Evolutionary conservation across 1,139 yeast species (phyloP), one percentile per base, ranked within the genome.

Genomic region (Yamadazyma membranifaciens): DNA sequence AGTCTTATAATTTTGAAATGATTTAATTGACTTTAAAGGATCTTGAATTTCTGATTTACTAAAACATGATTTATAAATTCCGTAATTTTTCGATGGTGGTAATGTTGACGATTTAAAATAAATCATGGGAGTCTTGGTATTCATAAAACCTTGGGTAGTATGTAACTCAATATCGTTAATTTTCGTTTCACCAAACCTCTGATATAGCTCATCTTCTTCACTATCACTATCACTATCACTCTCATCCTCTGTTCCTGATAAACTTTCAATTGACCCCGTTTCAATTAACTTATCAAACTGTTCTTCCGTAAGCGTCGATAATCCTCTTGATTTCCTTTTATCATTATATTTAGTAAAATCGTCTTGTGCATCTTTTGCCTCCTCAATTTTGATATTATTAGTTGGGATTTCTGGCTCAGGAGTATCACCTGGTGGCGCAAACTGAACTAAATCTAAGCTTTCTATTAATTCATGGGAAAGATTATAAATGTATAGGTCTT

Each of bases 1-100:
- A 6, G 46, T 47, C 3, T 56, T 50, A 10, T 51, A 49, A 7
- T 47, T 31, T 25, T 69, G 63, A 56, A 75, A 59, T 3, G 62
- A 51, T 40, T 55, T 58, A 32, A 80, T 60, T 2, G 75, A 64
- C 22, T 57, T 62, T 15, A 76, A 52, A 0, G 84, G 88, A 32
- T 60, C 56, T 6, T 48, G 34, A 1, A 64, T 51, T 27, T 66
- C 67, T 1, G 54, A 44, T 6, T 65, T 59, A 22, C 68, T 62
- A 50, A 87, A 79, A n/a, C 86, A 51, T 0, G 83, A 66, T 54
- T 89, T 89, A 63, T 83, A 91, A 0, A 81, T 65, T 0, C 89
- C 92, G 48, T 86, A 73, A 2, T 81, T 80, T 42, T 74, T 72
- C 2, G 63, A 65, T 0, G 62, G 49, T 0, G 75, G 69, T 13